Evolutionary conservation across 2,329 filamentous ascomycete genomes (phyloP).

Genomic region (Bimuria novae-zelandiae): DNA sequence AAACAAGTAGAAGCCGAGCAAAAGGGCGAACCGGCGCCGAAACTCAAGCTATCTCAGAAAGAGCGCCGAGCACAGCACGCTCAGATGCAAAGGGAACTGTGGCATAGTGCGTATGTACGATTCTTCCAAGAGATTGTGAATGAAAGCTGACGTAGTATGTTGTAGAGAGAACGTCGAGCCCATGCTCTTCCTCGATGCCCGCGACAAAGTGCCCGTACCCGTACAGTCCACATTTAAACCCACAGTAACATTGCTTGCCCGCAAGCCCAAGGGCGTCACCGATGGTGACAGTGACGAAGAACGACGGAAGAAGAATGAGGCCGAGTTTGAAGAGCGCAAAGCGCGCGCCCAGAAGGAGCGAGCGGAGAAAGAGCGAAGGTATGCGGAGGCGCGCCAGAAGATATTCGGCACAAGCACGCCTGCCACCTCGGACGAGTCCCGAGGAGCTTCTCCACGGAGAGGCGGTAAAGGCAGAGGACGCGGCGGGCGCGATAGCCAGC

Average conservation of each 20-base stretch:
- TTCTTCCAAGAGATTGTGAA: background rate
- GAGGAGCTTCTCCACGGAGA: slow-evolving; percentile 41
- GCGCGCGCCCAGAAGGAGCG: slow-evolving; percentile 77
- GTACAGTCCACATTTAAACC: slow-evolving; percentile 76
- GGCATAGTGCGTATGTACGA: slow-evolving; percentile 78
- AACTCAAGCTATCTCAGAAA: slow-evolving; percentile 67
- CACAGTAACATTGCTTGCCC: slow-evolving; percentile 80
- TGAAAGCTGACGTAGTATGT: slow-evolving; percentile 19
- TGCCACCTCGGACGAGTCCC: slow-evolving; percentile 40
- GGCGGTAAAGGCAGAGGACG: slow-evolving; percentile 46
- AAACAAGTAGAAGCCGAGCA: slow-evolving; percentile 46
- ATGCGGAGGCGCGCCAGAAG: slow-evolving; percentile 85
- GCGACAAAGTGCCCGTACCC: slow-evolving; percentile 67
- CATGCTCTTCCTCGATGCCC: slow-evolving; percentile 74
- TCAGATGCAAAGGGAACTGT: slow-evolving; percentile 82
- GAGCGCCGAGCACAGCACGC: slow-evolving; percentile 80
- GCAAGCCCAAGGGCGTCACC: slow-evolving; percentile 69
- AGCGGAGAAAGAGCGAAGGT: slow-evolving; percentile 88
- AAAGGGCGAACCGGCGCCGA: slow-evolving; percentile 44
- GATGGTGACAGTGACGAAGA: slow-evolving; percentile 70
- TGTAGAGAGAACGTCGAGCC: slow-evolving; percentile 73
- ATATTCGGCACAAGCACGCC: slow-evolving; percentile 70
- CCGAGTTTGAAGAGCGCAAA: slow-evolving; percentile 76
- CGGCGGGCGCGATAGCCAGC: slow-evolving; percentile 44
- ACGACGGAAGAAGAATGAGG: slow-evolving; percentile 62